Percentiles rank a stretch among this genome's conserved stretches.
phyloP scores from a whole-genome alignment of 352 stramenopile species.

The Pythium apleroticum region DNA sequence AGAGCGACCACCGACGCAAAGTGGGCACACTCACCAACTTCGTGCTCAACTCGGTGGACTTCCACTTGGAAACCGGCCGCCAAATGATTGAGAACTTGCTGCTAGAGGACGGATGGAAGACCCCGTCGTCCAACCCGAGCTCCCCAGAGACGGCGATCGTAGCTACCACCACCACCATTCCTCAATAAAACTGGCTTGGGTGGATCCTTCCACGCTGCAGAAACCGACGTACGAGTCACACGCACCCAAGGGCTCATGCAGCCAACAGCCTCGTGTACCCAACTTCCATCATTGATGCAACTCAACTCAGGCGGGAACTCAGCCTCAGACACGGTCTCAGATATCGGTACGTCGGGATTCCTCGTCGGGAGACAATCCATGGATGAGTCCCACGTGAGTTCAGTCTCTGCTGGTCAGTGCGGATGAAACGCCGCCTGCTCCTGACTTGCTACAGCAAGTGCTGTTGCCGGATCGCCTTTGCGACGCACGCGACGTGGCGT shows the following conservation, averaged over 20 bases:
- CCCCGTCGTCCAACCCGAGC: conserved; percentile 1
- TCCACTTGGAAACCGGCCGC: conserved; percentile 24
- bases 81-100: conserved; percentile 31
- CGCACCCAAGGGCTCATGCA: neutral
- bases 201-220: neutral
- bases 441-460: too few relatives aligned
- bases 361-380: neutral
- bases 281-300: neutral
- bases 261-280: too few relatives aligned
- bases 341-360: too few relatives aligned
- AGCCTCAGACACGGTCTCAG: neutral
- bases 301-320: too few relatives aligned
- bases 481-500: conserved; percentile 2
- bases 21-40: conserved; percentile 29
- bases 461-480: neutral
- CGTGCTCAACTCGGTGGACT: conserved; percentile 21
- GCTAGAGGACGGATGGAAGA: conserved; percentile 19
- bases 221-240: too few relatives aligned
- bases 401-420: neutral
- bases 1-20: conserved; percentile 14
- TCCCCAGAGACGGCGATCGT: neutral
- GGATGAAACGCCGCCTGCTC: neutral
- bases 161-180: too few relatives aligned
- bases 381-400: neutral
- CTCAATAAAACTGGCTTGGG: neutral